Percentiles rank a stretch among this genome's conserved stretches.
Conservation (phyloP, 352 stramenopile species). For the Pythium graminicola region DNA sequence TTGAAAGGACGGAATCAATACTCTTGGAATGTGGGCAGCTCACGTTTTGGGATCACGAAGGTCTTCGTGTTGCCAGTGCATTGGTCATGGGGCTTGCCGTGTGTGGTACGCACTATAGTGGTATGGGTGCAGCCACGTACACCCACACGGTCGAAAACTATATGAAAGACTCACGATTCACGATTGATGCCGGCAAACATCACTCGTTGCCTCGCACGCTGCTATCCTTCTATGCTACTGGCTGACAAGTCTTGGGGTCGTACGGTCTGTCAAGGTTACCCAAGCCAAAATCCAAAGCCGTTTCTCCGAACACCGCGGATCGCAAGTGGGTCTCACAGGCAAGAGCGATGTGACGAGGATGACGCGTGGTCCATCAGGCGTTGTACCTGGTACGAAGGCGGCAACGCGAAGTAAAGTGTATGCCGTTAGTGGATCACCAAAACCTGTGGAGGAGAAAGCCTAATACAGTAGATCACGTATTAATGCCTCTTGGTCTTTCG, state of each 20-base stretch:
- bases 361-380: neutral
- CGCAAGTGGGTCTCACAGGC: neutral
- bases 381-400: too few relatives aligned
- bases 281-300: conserved; percentile 1
- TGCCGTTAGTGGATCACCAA: too few relatives aligned
- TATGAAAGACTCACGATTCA: conserved; percentile 17
- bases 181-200: conserved; percentile 31
- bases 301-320: neutral
- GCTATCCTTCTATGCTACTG: conserved; percentile 59
- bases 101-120: conserved; percentile 61
- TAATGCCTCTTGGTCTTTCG: too few relatives aligned
- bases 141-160: conserved; percentile 34
- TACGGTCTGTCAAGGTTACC: conserved; percentile 9
- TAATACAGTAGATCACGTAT: too few relatives aligned
- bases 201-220: conserved; percentile 39
- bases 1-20: neutral
- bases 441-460: too few relatives aligned
- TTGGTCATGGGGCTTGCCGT: conserved; percentile 68
- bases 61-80: conserved; percentile 46
- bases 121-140: conserved; percentile 51
- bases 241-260: conserved; percentile 25
- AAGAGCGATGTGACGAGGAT: neutral
- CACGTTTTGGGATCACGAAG: conserved; percentile 59
- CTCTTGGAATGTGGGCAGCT: conserved; percentile 20
- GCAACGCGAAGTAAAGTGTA: too few relatives aligned